Evolutionary conservation across 495 filamentous ascomycete genomes (phyloP).

Genomic region (Penicillium desertorum): DNA sequence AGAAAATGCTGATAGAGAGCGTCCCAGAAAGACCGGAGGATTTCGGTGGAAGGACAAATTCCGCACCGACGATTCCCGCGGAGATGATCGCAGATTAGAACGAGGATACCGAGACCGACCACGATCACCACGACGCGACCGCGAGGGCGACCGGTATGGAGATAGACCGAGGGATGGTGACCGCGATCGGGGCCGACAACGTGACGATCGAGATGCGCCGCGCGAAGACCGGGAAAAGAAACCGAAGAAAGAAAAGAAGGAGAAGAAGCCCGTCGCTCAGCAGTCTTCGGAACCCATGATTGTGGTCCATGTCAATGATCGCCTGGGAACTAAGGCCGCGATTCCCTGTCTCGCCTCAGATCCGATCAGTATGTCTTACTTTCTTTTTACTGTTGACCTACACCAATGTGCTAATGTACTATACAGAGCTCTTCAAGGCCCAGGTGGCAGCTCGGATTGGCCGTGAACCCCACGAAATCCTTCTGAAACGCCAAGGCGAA

Average conservation of each 20-base stretch:
- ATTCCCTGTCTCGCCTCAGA: conserved; percentile 85
- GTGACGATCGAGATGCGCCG: conserved; percentile 30
- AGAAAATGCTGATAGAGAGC: conserved; percentile 28
- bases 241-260: conserved; percentile 34
- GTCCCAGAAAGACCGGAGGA: conserved; percentile 44
- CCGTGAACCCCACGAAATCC: conserved; percentile 82
- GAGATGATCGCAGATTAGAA: conserved; percentile 48
- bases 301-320: conserved; percentile 87
- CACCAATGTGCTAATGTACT: conserved; percentile 18
- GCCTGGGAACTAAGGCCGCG: conserved; percentile 83
- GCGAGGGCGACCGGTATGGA: conserved; percentile 26
- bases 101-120: conserved; percentile 55
- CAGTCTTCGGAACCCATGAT: conserved; percentile 73
- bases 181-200: conserved; percentile 24
- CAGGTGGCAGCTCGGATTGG: conserved; percentile 85
- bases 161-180: conserved; percentile 28
- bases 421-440: conserved; percentile 73
- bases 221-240: conserved; percentile 33
- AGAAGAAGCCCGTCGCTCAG: conserved; percentile 37
- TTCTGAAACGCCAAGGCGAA: conserved; percentile 88
- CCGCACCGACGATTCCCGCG: conserved; percentile 45
- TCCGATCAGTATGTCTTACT: conserved; percentile 56
- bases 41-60: conserved; percentile 70
- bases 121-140: conserved; percentile 37
- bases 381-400: not conserved